phyloP scores from a whole-genome alignment of 2,329 filamentous ascomycete genomes.

The Beauveria rudraprayagi region DNA sequence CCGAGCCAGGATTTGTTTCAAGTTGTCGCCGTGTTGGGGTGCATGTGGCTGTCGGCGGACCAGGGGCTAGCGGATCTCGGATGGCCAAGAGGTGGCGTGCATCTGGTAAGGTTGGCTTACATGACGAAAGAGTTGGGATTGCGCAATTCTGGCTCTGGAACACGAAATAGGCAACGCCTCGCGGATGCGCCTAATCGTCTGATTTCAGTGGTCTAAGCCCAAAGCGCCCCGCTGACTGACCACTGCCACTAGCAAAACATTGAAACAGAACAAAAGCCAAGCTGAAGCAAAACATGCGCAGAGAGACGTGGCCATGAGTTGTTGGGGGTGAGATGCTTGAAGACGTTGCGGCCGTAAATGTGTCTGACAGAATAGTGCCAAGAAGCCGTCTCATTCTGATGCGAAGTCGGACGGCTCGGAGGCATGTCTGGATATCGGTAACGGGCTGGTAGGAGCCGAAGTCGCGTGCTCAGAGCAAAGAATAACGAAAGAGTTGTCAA shows the following conservation, averaged over 20 bases:
- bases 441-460: not conserved
- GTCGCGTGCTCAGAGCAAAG: slow-evolving; percentile 8
- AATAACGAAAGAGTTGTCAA: slow-evolving; percentile 1
- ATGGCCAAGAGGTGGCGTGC: not conserved
- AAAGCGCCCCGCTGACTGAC: not conserved
- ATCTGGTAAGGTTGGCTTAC: not conserved
- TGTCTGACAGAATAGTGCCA: not conserved
- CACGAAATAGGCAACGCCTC: slow-evolving; percentile 7
- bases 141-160: slow-evolving; percentile 7
- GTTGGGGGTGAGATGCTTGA: not conserved
- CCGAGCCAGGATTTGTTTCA: not conserved
- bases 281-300: not conserved
- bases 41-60: slow-evolving; percentile 9
- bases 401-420: slow-evolving; percentile 8
- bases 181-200: slow-evolving; percentile 8
- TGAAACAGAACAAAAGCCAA: not conserved
- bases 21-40: not conserved
- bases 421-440: slow-evolving; percentile 7
- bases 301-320: not conserved
- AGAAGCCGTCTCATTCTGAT: not conserved
- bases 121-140: not conserved
- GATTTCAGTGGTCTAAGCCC: slow-evolving; percentile 2
- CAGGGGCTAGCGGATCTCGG: slow-evolving; percentile 11
- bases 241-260: too few species aligned
- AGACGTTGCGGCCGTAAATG: not conserved